Percentiles rank a stretch among this genome's conserved stretches.
Evolutionary conservation across 768 basidiomycete species (phyloP).

Genomic region (Lentinula boryana): DNA sequence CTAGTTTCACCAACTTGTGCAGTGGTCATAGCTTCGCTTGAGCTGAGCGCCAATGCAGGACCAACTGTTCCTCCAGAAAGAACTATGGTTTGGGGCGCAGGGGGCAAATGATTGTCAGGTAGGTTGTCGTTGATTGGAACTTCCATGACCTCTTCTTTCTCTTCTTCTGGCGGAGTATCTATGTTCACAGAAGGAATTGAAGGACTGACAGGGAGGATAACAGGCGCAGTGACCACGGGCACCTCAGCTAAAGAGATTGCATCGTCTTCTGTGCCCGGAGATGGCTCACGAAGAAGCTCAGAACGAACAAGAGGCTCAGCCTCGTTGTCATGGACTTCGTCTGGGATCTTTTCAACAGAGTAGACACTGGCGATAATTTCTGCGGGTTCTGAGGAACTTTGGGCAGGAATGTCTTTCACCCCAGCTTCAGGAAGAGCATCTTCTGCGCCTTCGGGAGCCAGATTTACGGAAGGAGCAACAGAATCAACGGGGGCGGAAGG

Average conservation of each 20-base stretch:
- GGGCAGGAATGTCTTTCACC: too few species aligned
- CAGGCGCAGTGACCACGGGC: background rate
- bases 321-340: background rate
- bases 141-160: background rate
- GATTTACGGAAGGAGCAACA: background rate
- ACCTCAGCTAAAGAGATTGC: background rate
- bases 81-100: background rate
- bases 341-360: background rate
- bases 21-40: background rate
- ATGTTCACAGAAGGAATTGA: background rate
- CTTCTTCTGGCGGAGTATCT: background rate
- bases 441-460: background rate
- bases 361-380: background rate
- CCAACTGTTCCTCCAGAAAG: slow-evolving; percentile 1
- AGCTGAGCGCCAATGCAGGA: background rate
- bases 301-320: background rate
- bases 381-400: background rate
- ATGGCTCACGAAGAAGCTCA: background rate
- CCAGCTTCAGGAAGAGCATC: too few species aligned
- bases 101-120: background rate
- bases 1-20: background rate
- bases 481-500: background rate
- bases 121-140: background rate
- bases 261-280: background rate
- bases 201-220: background rate